phyloP scores from a whole-genome alignment of 768 basidiomycete genomes.

The Tricholoma furcatifolium region DNA sequence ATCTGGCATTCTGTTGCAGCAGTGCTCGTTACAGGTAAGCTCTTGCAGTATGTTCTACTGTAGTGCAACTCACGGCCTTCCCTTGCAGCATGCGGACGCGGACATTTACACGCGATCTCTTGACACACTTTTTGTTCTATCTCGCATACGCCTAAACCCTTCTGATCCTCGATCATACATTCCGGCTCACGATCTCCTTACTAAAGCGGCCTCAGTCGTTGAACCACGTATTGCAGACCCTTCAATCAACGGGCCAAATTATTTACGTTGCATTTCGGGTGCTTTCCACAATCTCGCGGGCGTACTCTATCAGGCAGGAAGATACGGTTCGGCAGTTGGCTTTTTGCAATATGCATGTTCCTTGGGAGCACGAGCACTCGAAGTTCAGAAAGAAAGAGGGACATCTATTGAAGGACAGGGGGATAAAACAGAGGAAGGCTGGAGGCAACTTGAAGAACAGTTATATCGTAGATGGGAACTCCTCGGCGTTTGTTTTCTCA shows the following conservation, averaged over 20 bases:
- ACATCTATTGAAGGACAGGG: not conserved
- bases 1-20: conserved; percentile 26
- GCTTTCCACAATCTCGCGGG: conserved; percentile 70
- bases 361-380: conserved; percentile 49
- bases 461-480: conserved; percentile 78
- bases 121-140: conserved; percentile 56
- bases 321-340: conserved; percentile 60
- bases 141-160: conserved; percentile 40
- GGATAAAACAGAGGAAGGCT: conserved; percentile 36
- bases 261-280: conserved; percentile 67
- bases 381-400: conserved; percentile 19
- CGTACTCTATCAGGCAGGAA: conserved; percentile 63
- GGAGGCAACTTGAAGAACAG: conserved; percentile 63
- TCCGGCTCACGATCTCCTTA: conserved; percentile 44
- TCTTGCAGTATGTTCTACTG: not conserved
- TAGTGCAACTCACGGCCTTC: conserved; percentile 11
- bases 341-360: conserved; percentile 65
- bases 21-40: conserved; percentile 28
- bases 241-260: conserved; percentile 46
- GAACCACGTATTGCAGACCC: conserved; percentile 18
- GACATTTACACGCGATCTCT: conserved; percentile 43
- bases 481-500: conserved; percentile 73
- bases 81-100: conserved; percentile 21
- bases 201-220: conserved; percentile 37
- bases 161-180: conserved; percentile 46